A percentile compares a stretch with the other conserved stretches of the same genome.
Evolutionary conservation across 148 eudicot genomes (phyloP).

Genomic region (Selenicereus undatus): DNA sequence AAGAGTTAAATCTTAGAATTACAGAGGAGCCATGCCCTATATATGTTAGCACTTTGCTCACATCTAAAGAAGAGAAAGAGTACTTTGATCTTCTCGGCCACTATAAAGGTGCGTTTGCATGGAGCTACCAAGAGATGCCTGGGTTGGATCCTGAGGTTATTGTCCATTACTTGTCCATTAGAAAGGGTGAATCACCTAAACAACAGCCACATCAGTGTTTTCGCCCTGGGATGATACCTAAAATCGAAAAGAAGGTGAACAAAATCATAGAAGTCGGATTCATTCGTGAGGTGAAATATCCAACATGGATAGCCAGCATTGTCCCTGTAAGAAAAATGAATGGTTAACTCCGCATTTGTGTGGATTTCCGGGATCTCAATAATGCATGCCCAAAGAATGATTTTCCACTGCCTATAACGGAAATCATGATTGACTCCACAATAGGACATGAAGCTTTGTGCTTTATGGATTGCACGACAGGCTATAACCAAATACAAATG

Average conservation of each 20-base stretch:
- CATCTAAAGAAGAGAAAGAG: neutral
- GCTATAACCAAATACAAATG: neutral
- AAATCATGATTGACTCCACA: neutral
- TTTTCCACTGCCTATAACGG: neutral
- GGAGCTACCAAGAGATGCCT: constrained; percentile 10
- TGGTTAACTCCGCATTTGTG: constrained; percentile 4
- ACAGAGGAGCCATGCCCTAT: neutral
- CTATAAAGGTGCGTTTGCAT: neutral
- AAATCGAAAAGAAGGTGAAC: constrained; percentile 4
- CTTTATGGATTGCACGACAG: neutral
- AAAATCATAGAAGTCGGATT: constrained; percentile 2
- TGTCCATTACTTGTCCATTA: too few species aligned
- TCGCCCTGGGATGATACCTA: constrained; percentile 2
- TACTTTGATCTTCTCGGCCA: neutral
- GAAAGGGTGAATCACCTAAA: neutral
- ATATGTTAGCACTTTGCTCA: neutral
- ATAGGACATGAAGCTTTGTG: neutral
- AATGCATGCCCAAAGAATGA: constrained; percentile 7
- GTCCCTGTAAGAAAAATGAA: constrained; percentile 3
- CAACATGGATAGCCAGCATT: neutral
- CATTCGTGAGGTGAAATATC: neutral
- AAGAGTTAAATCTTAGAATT: neutral
- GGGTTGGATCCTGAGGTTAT: neutral
- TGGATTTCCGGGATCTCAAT: neutral
- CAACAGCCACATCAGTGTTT: constrained; percentile 5